phyloP scores from a whole-genome alignment of 2,329 filamentous ascomycete genomes.

The Neonectria faginata region DNA sequence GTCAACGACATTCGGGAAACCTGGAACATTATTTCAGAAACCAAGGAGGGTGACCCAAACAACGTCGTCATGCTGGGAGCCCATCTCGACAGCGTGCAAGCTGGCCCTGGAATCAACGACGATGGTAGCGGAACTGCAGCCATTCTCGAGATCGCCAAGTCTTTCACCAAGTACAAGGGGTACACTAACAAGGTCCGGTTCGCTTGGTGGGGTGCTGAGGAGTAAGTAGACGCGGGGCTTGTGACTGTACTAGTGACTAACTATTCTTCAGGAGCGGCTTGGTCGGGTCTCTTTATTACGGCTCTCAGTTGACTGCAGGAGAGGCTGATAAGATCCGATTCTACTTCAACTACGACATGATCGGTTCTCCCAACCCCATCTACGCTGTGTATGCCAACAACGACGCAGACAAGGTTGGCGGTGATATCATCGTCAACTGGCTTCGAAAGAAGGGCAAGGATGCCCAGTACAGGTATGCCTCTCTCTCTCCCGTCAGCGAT shows the following conservation, averaged over 20 bases:
- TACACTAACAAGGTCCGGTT: slow-evolving; percentile 58
- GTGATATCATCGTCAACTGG: slow-evolving; percentile 50
- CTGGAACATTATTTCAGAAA: slow-evolving; percentile 58
- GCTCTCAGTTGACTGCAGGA: slow-evolving; percentile 48
- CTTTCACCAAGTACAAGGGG: slow-evolving; percentile 53
- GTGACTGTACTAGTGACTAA: slow-evolving; percentile 23
- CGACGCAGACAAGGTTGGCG: slow-evolving; percentile 54
- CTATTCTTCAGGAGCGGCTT: slow-evolving; percentile 50
- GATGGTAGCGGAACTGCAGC: slow-evolving; percentile 55
- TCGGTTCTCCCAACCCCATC: slow-evolving; percentile 58
- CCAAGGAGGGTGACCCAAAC: slow-evolving; percentile 56
- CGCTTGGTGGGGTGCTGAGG: slow-evolving; percentile 58
- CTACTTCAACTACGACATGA: slow-evolving; percentile 80
- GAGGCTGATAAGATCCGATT: slow-evolving; percentile 69
- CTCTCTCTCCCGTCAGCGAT: accelerated
- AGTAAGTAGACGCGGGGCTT: slow-evolving; percentile 41
- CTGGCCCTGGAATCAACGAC: slow-evolving; percentile 56
- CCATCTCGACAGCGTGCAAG: slow-evolving; percentile 55
- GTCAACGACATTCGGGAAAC: slow-evolving; percentile 51
- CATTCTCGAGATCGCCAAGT: slow-evolving; percentile 54
- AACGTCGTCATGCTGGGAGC: slow-evolving; percentile 58
- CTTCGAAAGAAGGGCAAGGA: slow-evolving; percentile 51
- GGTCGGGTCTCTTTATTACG: slow-evolving; percentile 58
- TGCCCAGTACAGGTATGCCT: slow-evolving; percentile 48
- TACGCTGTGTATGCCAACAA: slow-evolving; percentile 56